phyloP scores from a whole-genome alignment of 768 basidiomycete species.

The Mycena galopus region DNA sequence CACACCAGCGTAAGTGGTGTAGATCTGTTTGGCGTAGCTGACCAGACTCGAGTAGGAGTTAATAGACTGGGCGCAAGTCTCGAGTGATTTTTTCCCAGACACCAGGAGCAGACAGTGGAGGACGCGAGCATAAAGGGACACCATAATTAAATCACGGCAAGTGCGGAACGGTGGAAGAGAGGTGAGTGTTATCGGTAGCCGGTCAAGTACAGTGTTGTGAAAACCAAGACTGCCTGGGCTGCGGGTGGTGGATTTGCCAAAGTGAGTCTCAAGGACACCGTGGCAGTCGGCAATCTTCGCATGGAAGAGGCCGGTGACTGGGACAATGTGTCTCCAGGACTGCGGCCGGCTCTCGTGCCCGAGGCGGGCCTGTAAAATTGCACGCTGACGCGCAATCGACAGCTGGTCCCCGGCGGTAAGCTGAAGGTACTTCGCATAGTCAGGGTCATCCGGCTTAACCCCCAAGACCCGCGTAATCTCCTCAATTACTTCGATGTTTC shows the following conservation, averaged over 20 bases:
- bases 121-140: constrained; percentile 45
- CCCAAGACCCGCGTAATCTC: constrained; percentile 22
- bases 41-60: constrained; percentile 9
- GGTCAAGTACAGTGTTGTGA: constrained; percentile 37
- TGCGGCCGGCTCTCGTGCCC: constrained; percentile 30
- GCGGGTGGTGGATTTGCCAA: constrained; percentile 27
- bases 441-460: constrained; percentile 9
- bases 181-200: constrained; percentile 42
- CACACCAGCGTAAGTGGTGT: constrained; percentile 18
- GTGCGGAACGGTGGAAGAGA: constrained; percentile 45
- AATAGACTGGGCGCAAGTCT: constrained; percentile 12
- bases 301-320: constrained; percentile 35
- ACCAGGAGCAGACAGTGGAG: constrained; percentile 43
- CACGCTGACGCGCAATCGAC: constrained; percentile 31
- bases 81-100: constrained; percentile 16
- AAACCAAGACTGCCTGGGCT: constrained; percentile 34
- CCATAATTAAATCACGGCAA: constrained; percentile 44
- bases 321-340: constrained; percentile 23
- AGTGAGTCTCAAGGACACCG: constrained; percentile 36
- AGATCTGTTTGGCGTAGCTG: constrained; percentile 6
- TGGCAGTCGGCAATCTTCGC: constrained; percentile 37
- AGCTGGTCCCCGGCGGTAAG: constrained; percentile 38
- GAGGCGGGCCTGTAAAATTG: constrained; percentile 27
- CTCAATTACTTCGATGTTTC: constrained; percentile 37
- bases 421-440: constrained; percentile 17